Conservation (phyloP, 331 rosid genomes). For the Telfairia occidentalis region DNA sequence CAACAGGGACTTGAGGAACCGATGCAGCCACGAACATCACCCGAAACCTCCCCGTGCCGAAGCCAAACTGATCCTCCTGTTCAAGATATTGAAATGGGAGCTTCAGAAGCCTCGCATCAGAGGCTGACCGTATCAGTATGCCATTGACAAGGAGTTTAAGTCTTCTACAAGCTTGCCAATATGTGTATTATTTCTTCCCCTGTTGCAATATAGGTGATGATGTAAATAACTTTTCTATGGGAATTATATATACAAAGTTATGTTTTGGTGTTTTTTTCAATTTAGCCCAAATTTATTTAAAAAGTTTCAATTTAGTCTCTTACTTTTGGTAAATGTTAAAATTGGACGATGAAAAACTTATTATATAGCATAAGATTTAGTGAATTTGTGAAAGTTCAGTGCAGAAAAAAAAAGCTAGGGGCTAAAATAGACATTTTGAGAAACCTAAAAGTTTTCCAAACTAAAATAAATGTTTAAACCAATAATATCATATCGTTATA, state of each 20-base stretch:
- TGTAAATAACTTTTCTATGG: not conserved
- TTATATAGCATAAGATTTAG: no score
- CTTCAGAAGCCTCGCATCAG: constrained; percentile 11
- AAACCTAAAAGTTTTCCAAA: no score
- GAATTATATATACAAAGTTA: not conserved
- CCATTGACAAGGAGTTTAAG: not conserved
- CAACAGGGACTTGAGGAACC: not conserved
- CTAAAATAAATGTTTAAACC: no score
- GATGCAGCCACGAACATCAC: constrained; percentile 20
- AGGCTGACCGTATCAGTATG: not conserved
- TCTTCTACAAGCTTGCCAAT: not conserved
- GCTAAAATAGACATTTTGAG: no score
- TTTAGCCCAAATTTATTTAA: no score
- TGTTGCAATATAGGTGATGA: not conserved
- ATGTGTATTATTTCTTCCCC: not conserved
- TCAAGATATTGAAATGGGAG: constrained; percentile 19
- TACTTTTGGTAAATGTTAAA: no score
- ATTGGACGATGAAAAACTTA: no score
- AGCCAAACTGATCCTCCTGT: constrained; percentile 23
- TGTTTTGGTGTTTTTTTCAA: no score
- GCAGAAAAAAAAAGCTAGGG: no score
- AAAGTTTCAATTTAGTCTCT: no score
- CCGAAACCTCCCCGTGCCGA: constrained; percentile 15
- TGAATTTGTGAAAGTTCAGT: no score
- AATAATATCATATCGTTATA: no score